Evolutionary conservation across 805 yeast species (phyloP).

Genomic region (Metahyphopichia silvanorum): DNA sequence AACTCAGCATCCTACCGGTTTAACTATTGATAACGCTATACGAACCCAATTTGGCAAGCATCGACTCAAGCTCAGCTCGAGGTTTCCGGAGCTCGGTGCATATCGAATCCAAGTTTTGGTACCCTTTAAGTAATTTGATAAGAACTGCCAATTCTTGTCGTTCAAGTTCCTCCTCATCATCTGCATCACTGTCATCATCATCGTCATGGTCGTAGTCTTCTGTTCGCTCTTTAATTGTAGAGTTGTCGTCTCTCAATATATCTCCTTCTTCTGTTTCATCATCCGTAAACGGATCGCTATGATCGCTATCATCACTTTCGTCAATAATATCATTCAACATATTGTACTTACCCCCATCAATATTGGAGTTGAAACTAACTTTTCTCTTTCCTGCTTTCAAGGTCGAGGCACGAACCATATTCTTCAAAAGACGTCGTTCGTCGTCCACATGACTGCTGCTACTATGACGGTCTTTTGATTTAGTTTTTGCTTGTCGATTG

Average conservation of each 20-base stretch:
- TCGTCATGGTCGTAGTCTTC: constrained; percentile 3
- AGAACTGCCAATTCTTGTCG: constrained; percentile 32
- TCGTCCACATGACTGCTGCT: constrained; percentile 2
- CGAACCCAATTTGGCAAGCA: constrained; percentile 36
- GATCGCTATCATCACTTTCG: constrained; percentile 5
- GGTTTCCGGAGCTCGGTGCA: constrained; percentile 67
- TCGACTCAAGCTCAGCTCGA: constrained; percentile 50
- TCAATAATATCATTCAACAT: constrained; percentile 7
- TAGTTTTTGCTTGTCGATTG: constrained; percentile 4
- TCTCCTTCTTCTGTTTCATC: constrained; percentile 3
- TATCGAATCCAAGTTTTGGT: constrained; percentile 59
- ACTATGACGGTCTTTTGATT: constrained; percentile 7
- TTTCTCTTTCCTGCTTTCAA: constrained; percentile 21
- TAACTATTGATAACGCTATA: constrained; percentile 33
- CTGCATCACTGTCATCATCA: constrained; percentile 9
- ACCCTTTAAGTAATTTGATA: constrained; percentile 45
- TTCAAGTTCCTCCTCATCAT: constrained; percentile 12
- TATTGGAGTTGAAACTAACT: constrained; percentile 30
- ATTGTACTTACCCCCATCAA: neutral
- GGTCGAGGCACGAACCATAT: constrained; percentile 14
- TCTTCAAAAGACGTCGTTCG: constrained; percentile 11
- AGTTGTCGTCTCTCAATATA: constrained; percentile 9
- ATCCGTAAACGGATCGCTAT: constrained; percentile 1
- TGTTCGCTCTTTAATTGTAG: neutral
- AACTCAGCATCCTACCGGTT: no score